phyloP scores from a whole-genome alignment of 495 filamentous ascomycete species.

The Talaromyces liani region DNA sequence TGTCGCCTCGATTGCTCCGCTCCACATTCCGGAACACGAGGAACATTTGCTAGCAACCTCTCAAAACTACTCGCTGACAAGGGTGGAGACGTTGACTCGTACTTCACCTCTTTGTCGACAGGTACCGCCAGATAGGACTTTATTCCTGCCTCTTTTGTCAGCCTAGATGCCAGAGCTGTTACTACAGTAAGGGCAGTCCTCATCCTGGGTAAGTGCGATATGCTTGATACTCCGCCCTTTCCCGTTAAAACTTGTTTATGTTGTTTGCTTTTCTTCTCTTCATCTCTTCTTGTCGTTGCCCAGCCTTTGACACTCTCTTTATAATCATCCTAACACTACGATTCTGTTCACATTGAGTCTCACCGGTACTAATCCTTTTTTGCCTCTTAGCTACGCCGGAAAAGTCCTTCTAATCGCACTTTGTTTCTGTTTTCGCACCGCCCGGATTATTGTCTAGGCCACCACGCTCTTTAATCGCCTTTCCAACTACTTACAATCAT shows the following conservation, averaged over 20 bases:
- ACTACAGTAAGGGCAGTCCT: conserved; percentile 59
- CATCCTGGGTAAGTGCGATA: conserved; percentile 38
- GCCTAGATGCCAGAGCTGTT: conserved; percentile 49
- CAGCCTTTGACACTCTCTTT: background rate
- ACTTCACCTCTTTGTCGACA: conserved; percentile 46
- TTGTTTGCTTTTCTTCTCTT: conserved; percentile 9
- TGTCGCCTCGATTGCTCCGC: conserved; percentile 31
- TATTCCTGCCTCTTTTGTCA: conserved; percentile 45
- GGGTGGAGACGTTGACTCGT: conserved; percentile 70
- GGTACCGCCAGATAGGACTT: conserved; percentile 25
- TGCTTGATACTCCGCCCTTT: conserved; percentile 18
- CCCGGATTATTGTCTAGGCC: conserved; percentile 34
- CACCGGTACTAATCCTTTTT: conserved; percentile 1
- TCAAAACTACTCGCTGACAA: conserved; percentile 26
- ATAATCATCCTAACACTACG: background rate
- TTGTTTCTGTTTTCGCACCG: conserved; percentile 16
- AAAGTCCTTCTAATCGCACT: conserved; percentile 28
- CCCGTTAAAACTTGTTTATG: conserved; percentile 22
- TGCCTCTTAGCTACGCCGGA: conserved; percentile 41
- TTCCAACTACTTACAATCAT: conserved; percentile 54
- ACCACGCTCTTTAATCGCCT: conserved; percentile 34
- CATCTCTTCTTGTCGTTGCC: background rate
- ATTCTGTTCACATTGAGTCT: background rate
- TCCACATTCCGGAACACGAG: conserved; percentile 48
- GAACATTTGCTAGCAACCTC: conserved; percentile 21